Evolutionary conservation across 2,329 filamentous ascomycete genomes (phyloP), one percentile per base, ranked within the genome.

Genomic region (Raffaelea arxii): DNA sequence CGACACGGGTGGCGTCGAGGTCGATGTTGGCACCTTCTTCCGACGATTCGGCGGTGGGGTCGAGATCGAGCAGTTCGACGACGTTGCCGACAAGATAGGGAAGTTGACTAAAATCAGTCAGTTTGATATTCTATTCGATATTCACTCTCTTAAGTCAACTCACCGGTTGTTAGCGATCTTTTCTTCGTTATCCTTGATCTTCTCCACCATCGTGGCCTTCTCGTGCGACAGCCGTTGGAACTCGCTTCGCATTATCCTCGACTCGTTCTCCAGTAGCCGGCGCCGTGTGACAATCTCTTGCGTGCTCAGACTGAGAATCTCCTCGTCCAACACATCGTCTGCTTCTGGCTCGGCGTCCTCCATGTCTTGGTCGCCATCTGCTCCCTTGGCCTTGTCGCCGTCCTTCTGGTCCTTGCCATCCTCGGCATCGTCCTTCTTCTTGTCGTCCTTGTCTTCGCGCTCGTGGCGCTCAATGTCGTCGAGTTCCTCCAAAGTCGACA

Each of bases 161-260:
- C 72, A 94, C 90, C 89, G 80, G 74, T 98, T 98, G 70, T 98
- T 97, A 56, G 94, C 90, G 60, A 98, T 98, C 79, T 98, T 98
- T 57, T 98, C 94, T 60, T 87, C 71, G 62, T 98, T 98, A 64
- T 98, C 92, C 76, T 96, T 97, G 67, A 98, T 97, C 75, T 96
- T 97, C 67, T 97, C 91, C 49, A 82, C 82, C 92, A 98, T 98
- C 42, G 87, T 83, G 43, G 84, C 81, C 71, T 95, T 95, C 70
- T 98, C 92, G 60, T 98, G 92, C 59, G 84, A 85, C 69, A 98
- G 75, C 57, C 92, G 84, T 63, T 95, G 90, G 59, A 81, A 89
- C 68, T 98, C 92, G 74, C 89, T 95, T 75, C 86, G 91, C 89
- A 98, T 97, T 69, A 98, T 97, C 59, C 92, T 80, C 60, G 92